Percentiles rank a stretch among this genome's conserved stretches.
These are phyloP conservation scores for Kockiozyma suomiensis DNA, from an alignment of 805 yeast genomes.

Conservation along the genomic window DNA sequence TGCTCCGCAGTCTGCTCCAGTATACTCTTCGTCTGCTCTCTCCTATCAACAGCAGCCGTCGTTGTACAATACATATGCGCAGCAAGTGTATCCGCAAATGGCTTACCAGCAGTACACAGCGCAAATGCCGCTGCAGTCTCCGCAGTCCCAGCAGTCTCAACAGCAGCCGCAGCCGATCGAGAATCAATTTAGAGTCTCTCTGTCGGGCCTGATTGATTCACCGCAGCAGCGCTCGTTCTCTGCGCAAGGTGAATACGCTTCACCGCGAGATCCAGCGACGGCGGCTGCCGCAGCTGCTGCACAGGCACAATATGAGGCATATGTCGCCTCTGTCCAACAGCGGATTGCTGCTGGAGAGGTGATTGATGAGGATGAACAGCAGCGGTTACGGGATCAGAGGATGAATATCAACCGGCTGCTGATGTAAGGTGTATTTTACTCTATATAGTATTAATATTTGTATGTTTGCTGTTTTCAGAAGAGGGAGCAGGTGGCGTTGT, in stretches of 20 bases:
- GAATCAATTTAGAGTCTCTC: conserved; percentile 14
- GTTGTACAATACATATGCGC: background rate
- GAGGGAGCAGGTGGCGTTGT: too few species aligned
- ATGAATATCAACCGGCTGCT: conserved; percentile 31
- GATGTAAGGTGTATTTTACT: conserved; percentile 6
- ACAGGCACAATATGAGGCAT: conserved; percentile 18
- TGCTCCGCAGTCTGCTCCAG: background rate
- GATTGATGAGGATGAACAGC: conserved; percentile 26
- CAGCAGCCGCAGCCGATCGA: conserved; percentile 12
- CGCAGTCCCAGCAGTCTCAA: conserved; percentile 2
- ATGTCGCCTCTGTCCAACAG: conserved; percentile 11
- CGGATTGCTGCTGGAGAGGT: conserved; percentile 15
- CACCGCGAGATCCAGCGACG: background rate
- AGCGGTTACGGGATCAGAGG: conserved; percentile 26
- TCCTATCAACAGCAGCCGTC: background rate
- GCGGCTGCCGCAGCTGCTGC: conserved; percentile 16
- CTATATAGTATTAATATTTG: too few species aligned
- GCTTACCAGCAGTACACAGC: background rate
- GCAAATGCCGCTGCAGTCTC: conserved; percentile 2
- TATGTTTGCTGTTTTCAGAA: too few species aligned
- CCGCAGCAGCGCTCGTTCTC: background rate
- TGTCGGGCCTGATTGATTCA: conserved; percentile 16
- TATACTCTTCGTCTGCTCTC: background rate
- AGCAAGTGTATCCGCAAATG: too few species aligned
- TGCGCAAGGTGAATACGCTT: background rate